phyloP scores from a whole-genome alignment of 2,329 filamentous ascomycete genomes.

The Claviceps lovelessii region DNA sequence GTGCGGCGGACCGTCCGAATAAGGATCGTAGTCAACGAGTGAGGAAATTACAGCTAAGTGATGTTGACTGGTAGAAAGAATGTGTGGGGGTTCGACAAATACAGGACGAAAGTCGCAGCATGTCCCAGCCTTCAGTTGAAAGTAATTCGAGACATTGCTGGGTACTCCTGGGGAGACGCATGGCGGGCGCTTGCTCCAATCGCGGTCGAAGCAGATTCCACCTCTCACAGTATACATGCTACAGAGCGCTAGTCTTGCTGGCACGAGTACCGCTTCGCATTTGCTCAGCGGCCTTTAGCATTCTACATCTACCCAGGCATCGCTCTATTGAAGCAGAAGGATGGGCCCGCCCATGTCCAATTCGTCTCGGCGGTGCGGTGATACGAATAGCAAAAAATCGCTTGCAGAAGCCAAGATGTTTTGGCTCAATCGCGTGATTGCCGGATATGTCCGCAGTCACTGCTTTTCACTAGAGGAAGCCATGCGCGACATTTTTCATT shows the following conservation, averaged over 20 bases:
- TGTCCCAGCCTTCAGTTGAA: too few relatives aligned
- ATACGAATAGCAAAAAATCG: background rate
- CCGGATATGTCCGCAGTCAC: background rate
- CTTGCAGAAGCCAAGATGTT: background rate
- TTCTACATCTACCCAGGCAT: background rate
- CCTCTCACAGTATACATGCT: background rate
- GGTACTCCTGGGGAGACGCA: background rate
- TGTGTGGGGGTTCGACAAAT: background rate
- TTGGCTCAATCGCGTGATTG: background rate
- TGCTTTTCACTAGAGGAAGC: background rate
- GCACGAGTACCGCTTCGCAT: background rate
- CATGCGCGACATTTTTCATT: background rate
- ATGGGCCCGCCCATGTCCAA: background rate
- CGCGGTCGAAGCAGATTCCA: background rate
- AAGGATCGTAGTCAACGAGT: conserved; percentile 65
- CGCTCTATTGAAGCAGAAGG: background rate
- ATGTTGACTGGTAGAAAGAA: conserved; percentile 77
- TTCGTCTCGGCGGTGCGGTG: background rate
- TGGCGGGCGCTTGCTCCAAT: background rate
- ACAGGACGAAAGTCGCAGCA: background rate
- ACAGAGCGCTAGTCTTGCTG: background rate
- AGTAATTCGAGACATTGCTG: background rate
- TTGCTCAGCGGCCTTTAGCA: background rate
- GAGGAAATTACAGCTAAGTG: conserved; percentile 83
- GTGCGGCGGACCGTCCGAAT: conserved; percentile 37